Conservation (phyloP, 1,139 yeast genomes). For the Meyerozyma guilliermondii region DNA sequence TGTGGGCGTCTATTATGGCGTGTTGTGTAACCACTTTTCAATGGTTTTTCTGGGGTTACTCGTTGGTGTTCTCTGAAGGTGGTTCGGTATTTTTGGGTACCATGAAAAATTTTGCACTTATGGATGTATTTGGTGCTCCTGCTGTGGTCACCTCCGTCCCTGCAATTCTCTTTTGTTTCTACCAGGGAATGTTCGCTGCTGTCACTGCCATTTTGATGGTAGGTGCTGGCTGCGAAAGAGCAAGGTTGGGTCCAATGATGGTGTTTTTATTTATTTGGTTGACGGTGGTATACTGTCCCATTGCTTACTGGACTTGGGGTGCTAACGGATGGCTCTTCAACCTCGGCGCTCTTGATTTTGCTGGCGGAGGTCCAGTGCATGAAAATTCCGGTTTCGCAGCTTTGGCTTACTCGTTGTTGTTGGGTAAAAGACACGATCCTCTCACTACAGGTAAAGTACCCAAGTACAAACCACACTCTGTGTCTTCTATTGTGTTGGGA, state of each 20-base stretch:
- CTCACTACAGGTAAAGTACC: slow-evolving; percentile 67
- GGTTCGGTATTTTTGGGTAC: slow-evolving; percentile 72
- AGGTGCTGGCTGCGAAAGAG: slow-evolving; percentile 97
- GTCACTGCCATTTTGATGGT: slow-evolving; percentile 89
- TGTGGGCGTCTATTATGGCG: slow-evolving; percentile 95
- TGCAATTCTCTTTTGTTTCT: slow-evolving; percentile 80
- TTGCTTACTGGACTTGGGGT: slow-evolving; percentile 98
- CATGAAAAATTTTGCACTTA: slow-evolving; percentile 72
- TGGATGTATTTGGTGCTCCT: slow-evolving; percentile 78
- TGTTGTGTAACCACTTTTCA: slow-evolving; percentile 78
- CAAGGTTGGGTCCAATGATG: slow-evolving; percentile 96
- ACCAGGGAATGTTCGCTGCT: slow-evolving; percentile 95
- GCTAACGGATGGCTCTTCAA: slow-evolving; percentile 79
- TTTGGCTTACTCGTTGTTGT: slow-evolving; percentile 79
- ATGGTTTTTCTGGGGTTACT: slow-evolving; percentile 98
- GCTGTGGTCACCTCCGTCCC: slow-evolving; percentile 66
- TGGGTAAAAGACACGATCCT: slow-evolving; percentile 91
- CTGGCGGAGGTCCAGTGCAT: slow-evolving; percentile 99
- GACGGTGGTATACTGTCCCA: slow-evolving; percentile 93
- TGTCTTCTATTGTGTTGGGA: slow-evolving; percentile 85
- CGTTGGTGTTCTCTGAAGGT: slow-evolving; percentile 72
- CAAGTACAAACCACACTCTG: slow-evolving; percentile 88
- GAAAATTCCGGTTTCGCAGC: slow-evolving; percentile 94
- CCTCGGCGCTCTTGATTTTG: slow-evolving; percentile 87
- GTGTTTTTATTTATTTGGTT: slow-evolving; percentile 88